Conservation (phyloP, 1,284 basidiomycete species). For the Cryptococcus sp. region DNA sequence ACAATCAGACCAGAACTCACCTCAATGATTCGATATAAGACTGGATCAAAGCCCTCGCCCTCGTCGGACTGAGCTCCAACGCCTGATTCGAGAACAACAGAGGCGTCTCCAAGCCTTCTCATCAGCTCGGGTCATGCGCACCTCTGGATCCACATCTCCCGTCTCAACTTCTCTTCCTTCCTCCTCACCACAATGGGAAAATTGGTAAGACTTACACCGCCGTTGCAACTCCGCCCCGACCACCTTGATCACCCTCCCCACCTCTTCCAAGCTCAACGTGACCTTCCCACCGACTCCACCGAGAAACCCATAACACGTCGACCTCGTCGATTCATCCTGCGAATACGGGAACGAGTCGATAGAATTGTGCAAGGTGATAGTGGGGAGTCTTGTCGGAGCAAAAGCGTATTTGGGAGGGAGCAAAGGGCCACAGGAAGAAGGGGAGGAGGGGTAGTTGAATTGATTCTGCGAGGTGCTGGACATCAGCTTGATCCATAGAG, state of each 20-base stretch:
- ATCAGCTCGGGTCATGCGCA: background rate
- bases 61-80: conserved; percentile 67
- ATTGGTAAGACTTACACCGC: conserved; percentile 48
- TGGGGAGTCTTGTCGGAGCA: conserved; percentile 26
- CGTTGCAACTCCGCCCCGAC: conserved; percentile 65
- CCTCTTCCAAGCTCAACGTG: conserved; percentile 66
- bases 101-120: conserved; percentile 68
- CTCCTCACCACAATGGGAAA: too few species aligned
- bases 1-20: conserved; percentile 50
- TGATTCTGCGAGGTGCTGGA: background rate
- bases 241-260: conserved; percentile 62
- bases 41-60: conserved; percentile 66
- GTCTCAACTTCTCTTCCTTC: too few species aligned
- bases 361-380: conserved; percentile 18
- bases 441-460: background rate
- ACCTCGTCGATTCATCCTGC: conserved; percentile 17
- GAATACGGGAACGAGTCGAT: conserved; percentile 27
- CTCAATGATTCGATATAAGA: conserved; percentile 56
- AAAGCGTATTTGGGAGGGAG: conserved; percentile 31
- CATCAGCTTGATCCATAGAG: background rate
- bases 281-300: conserved; percentile 28
- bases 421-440: background rate
- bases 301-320: conserved; percentile 34
- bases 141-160: too few species aligned
- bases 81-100: conserved; percentile 82